Base-by-base conservation (phyloP, 2,329 filamentous ascomycete species). In the Fusarium anguioides region DNA sequence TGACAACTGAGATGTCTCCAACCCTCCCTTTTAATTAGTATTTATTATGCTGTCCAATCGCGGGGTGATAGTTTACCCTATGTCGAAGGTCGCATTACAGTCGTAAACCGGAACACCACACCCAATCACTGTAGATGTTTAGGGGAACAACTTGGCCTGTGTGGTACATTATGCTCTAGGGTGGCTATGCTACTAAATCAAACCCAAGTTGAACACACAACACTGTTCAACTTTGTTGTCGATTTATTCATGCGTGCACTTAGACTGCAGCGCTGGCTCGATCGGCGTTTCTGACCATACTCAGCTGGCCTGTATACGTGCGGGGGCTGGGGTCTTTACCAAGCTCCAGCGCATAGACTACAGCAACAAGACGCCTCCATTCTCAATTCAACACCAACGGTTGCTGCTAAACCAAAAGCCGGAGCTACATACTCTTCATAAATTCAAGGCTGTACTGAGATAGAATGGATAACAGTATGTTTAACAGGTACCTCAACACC, bases 241-340 rank as follows among this genome's bases (percentile, higher is more conserved):
- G 33, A 52, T 35, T 58, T 44, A 35, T 39, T 41, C 47, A 64
- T 31, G 61, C 46, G 53, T 58, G 23, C 29, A 42, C 49, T 48
- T n/a, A n/a, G n/a, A n/a, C n/a, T n/a, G n/a, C n/a, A n/a, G n/a
- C 41, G 11, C 23, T 45, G 42, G 61, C 40, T 56, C 36, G 36
- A 39, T 12, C 14, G 27, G 17, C 33, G 36, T n/a, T 47, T 23
- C 64, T 59, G 63, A 56, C 45, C 49, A 54, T 26, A 41, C 64
- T 65, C 68, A 72, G 57, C 64, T 70, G n/a, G n/a, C n/a, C n/a
- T n/a, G n/a, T n/a, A 33, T 39, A 42, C 47, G 58, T 60, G 54
- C 52, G 37, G 44, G 39, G 48, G 47, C 41, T 23, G 26, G 24
- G n/a, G n/a, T n/a, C n/a, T n/a, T n/a, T n/a, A n/a, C n/a, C n/a